phyloP scores from a whole-genome alignment of 148 eudicot genomes.

The Beta vulgaris region DNA sequence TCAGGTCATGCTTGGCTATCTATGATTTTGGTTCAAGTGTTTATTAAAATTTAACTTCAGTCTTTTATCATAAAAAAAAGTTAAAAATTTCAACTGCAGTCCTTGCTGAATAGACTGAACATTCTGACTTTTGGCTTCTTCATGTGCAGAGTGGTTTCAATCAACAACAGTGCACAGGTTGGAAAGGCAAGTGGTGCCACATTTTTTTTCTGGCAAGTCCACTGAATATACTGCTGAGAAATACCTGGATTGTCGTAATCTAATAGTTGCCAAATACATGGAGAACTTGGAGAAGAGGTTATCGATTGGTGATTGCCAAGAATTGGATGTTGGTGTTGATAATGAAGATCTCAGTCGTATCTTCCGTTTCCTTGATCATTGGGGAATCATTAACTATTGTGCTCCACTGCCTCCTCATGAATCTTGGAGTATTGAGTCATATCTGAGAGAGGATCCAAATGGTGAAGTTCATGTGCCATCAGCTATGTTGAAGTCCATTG shows the following conservation, averaged over 20 bases:
- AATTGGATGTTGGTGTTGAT: conserved; percentile 48
- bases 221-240: conserved; percentile 68
- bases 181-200: conserved; percentile 91
- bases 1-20: background rate
- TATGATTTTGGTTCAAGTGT: background rate
- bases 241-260: conserved; percentile 78
- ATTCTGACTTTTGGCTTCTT: conserved; percentile 9
- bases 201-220: conserved; percentile 83
- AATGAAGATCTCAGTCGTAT: conserved; percentile 66
- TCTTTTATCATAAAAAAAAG: too few species aligned
- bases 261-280: conserved; percentile 70
- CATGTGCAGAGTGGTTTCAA: conserved; percentile 83
- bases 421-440: conserved; percentile 41
- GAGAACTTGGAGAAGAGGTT: conserved; percentile 68
- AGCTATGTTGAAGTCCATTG: conserved; percentile 74
- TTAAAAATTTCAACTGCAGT: background rate
- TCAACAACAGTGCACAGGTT: conserved; percentile 71
- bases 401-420: conserved; percentile 45
- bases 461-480: conserved; percentile 89
- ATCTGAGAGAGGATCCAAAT: conserved; percentile 63
- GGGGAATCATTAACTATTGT: conserved; percentile 92
- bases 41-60: background rate
- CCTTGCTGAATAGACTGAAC: background rate
- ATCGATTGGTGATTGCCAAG: conserved; percentile 58
- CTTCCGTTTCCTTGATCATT: conserved; percentile 86